phyloP scores from a whole-genome alignment of 106 monocot species.

The Hemerocallis citrina region DNA sequence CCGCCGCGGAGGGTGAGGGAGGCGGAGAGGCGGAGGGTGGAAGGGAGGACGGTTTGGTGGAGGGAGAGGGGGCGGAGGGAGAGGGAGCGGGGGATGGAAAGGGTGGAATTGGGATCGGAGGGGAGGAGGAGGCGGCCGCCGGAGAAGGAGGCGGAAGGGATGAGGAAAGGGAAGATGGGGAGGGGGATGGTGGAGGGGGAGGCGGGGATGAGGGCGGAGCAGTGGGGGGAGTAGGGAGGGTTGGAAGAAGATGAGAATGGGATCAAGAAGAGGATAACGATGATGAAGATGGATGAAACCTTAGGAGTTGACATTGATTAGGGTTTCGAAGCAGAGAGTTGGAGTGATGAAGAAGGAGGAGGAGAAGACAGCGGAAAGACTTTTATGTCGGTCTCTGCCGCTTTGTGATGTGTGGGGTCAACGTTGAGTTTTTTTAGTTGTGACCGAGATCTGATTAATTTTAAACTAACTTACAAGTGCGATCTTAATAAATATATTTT shows the following conservation, averaged over 20 bases:
- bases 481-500: too few relatives aligned
- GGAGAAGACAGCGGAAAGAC: not conserved
- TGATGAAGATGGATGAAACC: not conserved
- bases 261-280: conserved; percentile 4
- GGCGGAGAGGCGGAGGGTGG: conserved; percentile 16
- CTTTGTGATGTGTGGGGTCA: too few relatives aligned
- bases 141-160: conserved; percentile 22
- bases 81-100: conserved; percentile 18
- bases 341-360: not conserved
- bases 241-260: conserved; percentile 13
- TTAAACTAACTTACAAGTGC: too few relatives aligned
- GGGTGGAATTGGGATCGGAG: not conserved
- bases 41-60: conserved; percentile 8
- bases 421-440: too few relatives aligned
- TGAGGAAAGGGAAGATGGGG: conserved; percentile 3
- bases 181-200: conserved; percentile 4
- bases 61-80: conserved; percentile 17
- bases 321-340: not conserved
- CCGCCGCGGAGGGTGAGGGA: conserved; percentile 22
- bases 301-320: not conserved
- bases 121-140: conserved; percentile 31
- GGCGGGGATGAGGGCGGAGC: conserved; percentile 26
- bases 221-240: conserved; percentile 34
- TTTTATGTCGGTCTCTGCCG: too few relatives aligned
- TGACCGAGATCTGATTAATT: too few relatives aligned